Base-by-base conservation (phyloP, 192 early-diverging fungal species). In the Diversispora epigaea region DNA sequence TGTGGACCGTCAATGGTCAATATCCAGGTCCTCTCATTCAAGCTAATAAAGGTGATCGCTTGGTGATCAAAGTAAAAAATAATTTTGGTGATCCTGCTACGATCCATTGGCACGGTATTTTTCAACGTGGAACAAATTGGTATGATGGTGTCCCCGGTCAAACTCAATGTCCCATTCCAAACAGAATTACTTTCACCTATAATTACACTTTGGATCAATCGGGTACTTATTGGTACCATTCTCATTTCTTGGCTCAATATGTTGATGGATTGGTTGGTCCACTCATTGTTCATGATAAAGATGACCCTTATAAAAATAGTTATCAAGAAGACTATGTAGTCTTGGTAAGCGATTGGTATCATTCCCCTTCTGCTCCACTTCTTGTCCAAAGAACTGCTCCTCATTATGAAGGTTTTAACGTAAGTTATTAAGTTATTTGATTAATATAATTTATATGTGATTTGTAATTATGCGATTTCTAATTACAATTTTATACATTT, bases 1-100 rank as follows among this genome's bases (percentile, higher is more conserved):
- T 91, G 3, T 87, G 78, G 39, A 90, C 89, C 60, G 89, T 90
- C 66, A 92, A 92, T 78, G 84, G 84, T 1, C 77, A 71, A 45
- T 91, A 45, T 0, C 84, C 80, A 21, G 80, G 74, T 12, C 86
- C 86, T 11, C 21, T 80, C 45, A 68, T 87, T n/a, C 72, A 82
- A 62, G 84, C 77, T n/a, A 85, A 77, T 14, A 69, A 81, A 4
- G 82, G 82, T 49, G 86, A 86, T 54, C 80, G 77, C 11, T 70
- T 86, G 15, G 78, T 86, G 1, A 78, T 87, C 61, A 84, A 85
- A 71, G 82, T 82, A 50, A 78, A 69, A 52, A 76, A 77, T 68
- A 74, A 81, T 19, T 80, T 85, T 39, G 64, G 47, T 12, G 73
- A 76, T 6, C 70, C 70, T 4, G 76, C 50, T 54, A 54, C 86